These are phyloP conservation scores for Secale cereale DNA, from an alignment of 176 grass and related monocot species.

Conservation along the genomic window DNA sequence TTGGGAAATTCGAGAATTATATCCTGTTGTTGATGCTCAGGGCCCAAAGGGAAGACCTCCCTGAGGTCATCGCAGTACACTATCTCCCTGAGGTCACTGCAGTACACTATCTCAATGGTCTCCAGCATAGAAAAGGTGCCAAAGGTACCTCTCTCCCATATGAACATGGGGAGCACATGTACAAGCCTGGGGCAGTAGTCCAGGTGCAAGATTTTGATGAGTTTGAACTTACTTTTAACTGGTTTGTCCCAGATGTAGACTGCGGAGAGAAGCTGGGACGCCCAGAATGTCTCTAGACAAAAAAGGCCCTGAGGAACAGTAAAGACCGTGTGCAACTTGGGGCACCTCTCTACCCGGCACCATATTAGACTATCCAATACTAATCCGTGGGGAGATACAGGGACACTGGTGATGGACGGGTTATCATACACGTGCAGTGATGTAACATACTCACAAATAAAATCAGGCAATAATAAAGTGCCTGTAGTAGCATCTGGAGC, in stretches of 20 bases:
- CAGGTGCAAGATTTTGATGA: neutral
- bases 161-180: neutral
- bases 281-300: neutral
- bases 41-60: neutral
- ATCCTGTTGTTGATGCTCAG: neutral
- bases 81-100: neutral
- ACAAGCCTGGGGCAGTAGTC: neutral
- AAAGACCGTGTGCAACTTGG: neutral
- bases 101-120: neutral
- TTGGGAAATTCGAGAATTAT: accelerated
- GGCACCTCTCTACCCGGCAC: neutral
- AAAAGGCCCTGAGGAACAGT: neutral
- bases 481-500: neutral
- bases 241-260: neutral
- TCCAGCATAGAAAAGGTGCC: neutral
- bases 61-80: neutral
- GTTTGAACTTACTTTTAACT: accelerated
- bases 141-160: no score
- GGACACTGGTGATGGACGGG: neutral
- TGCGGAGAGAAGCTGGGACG: neutral
- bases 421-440: neutral
- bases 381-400: no score
- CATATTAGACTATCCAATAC: neutral
- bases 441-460: neutral
- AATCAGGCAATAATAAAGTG: neutral